These are phyloP conservation scores for Delitschia confertaspora DNA, from an alignment of 495 filamentous ascomycete species.

Conservation along the genomic window DNA sequence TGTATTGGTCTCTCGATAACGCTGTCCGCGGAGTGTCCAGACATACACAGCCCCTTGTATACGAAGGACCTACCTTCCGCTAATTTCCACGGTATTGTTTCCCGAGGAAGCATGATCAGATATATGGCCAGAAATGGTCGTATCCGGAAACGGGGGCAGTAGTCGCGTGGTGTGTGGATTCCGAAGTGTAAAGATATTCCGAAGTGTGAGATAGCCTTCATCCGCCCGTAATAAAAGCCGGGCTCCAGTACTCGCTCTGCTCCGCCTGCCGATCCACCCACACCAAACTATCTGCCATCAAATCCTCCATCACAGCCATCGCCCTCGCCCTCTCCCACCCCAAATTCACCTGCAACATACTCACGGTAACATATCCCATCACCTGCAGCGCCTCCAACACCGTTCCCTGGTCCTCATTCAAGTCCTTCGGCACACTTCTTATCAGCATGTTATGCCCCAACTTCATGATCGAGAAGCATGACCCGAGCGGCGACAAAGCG, in stretches of 20 bases:
- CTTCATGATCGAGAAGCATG: constrained; percentile 70
- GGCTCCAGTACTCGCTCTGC: constrained; percentile 96
- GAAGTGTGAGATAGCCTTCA: background rate
- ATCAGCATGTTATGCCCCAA: constrained; percentile 83
- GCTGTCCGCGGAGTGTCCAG: no score
- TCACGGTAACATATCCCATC: constrained; percentile 78
- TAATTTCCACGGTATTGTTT: no score
- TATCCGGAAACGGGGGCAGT: no score
- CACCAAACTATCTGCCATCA: constrained; percentile 82
- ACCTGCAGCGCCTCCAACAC: constrained; percentile 83
- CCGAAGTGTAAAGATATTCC: no score
- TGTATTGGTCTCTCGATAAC: no score
- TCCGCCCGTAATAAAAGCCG: constrained; percentile 46
- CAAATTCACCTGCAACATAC: constrained; percentile 87
- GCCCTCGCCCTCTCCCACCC: constrained; percentile 77
- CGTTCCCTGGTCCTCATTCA: constrained; percentile 87
- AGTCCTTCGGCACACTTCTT: constrained; percentile 86
- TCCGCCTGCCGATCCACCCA: constrained; percentile 84
- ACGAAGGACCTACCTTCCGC: no score
- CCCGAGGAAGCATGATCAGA: no score
- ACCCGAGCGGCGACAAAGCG: constrained; percentile 78
- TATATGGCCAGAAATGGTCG: no score
- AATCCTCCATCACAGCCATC: constrained; percentile 79
- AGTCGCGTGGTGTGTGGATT: no score
- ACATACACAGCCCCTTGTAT: no score